phyloP scores from a whole-genome alignment of 1,284 basidiomycete genomes.

The Schizophyllum amplum region DNA sequence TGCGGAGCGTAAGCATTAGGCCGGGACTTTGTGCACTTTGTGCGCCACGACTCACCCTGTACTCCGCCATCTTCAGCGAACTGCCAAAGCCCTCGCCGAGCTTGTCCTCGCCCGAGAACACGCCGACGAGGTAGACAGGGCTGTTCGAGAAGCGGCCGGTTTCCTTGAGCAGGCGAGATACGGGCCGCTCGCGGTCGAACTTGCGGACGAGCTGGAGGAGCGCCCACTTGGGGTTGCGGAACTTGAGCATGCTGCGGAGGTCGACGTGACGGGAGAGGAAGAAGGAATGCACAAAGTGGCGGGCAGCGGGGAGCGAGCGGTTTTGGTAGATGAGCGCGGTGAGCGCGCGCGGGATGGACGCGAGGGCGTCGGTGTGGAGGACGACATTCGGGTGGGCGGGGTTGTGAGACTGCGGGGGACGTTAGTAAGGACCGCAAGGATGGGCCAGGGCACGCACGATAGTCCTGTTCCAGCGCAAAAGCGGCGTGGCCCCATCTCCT shows the following conservation, averaged over 20 bases:
- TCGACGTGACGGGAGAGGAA: constrained; percentile 83
- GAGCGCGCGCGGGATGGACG: constrained; percentile 67
- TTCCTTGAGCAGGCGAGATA: constrained; percentile 85
- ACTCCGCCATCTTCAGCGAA: constrained; percentile 93
- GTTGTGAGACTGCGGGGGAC: constrained; percentile 34
- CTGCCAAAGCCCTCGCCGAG: constrained; percentile 94
- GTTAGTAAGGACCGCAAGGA: constrained; percentile 9
- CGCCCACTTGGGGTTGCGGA: constrained; percentile 78
- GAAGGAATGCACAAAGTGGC: constrained; percentile 79
- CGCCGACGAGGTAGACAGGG: constrained; percentile 89
- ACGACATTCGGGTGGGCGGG: constrained; percentile 33
- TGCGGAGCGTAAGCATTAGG: constrained; percentile 19
- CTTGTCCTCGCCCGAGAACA: constrained; percentile 84
- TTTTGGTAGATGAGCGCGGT: constrained; percentile 74
- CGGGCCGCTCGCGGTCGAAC: constrained; percentile 66
- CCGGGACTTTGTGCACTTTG: constrained; percentile 1
- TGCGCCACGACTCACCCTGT: constrained; percentile 58
- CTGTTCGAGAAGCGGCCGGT: constrained; percentile 85
- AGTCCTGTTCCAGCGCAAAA: constrained; percentile 67
- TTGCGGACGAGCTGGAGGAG: constrained; percentile 71
- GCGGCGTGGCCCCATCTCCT: constrained; percentile 70
- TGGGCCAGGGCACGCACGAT: constrained; percentile 24
- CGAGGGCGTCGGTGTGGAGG: constrained; percentile 63
- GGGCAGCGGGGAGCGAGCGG: constrained; percentile 70
- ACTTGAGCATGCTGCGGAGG: constrained; percentile 81